Percentiles rank a stretch among this genome's conserved stretches.
These are phyloP conservation scores for Astrephomene gubernaculifera DNA, from an alignment of 139 green algal genomes.

Conservation along the genomic window DNA sequence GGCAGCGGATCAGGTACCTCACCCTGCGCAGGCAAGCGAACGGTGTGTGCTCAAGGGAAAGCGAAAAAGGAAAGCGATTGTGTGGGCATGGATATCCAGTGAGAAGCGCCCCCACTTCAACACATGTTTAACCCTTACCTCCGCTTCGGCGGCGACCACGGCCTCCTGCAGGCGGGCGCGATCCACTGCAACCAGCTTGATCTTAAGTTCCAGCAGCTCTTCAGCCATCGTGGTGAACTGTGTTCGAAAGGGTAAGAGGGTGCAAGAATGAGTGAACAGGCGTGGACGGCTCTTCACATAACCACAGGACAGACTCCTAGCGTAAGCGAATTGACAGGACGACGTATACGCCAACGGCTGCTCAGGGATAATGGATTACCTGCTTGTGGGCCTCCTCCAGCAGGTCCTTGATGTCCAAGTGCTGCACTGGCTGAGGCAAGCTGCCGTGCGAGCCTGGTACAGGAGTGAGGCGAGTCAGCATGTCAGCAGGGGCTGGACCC, in stretches of 20 bases:
- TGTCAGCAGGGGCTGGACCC: too few relatives aligned
- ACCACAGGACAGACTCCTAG: too few relatives aligned
- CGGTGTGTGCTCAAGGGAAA: too few relatives aligned
- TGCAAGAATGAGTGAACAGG: not conserved
- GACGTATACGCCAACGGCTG: too few relatives aligned
- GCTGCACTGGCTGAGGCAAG: not conserved
- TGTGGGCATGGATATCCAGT: too few relatives aligned
- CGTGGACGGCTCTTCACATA: not conserved
- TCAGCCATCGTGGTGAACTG: conserved; percentile 26
- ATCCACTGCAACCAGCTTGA: conserved; percentile 13
- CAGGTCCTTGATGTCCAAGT: conserved; percentile 9
- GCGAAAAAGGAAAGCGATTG: too few relatives aligned
- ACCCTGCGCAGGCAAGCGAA: not conserved
- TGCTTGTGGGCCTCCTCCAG: not conserved
- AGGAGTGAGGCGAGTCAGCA: not conserved
- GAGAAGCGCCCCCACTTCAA: too few relatives aligned
- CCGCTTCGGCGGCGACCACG: conserved; percentile 1
- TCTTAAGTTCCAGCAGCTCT: conserved; percentile 19
- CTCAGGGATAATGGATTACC: too few relatives aligned
- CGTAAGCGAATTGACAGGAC: too few relatives aligned
- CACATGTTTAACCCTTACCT: conserved; percentile 7
- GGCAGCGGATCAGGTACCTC: conserved; percentile 14
- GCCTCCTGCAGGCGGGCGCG: conserved; percentile 5
- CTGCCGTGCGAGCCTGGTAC: conserved; percentile 25
- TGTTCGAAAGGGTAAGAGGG: not conserved